phyloP scores from a whole-genome alignment of 1,139 yeast genomes.

The Tardiomyces blankii region DNA sequence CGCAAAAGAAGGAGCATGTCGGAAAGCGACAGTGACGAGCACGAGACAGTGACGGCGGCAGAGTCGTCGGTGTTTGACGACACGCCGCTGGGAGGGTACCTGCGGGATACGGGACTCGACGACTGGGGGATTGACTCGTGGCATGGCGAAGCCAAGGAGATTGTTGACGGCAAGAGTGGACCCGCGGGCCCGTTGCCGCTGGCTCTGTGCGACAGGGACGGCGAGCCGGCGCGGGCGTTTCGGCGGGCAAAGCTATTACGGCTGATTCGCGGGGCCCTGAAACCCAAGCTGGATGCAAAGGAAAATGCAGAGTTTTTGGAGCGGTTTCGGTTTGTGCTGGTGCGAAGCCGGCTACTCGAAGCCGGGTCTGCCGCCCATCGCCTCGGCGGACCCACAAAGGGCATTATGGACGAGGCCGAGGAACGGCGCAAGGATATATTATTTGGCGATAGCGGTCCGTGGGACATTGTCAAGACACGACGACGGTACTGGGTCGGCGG shows the following conservation, averaged over 20 bases:
- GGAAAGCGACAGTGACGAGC: too few species aligned
- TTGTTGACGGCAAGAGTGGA: not conserved
- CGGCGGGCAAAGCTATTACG: slow-evolving; percentile 16
- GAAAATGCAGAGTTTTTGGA: slow-evolving; percentile 31
- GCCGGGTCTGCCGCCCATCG: slow-evolving; percentile 14
- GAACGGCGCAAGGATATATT: slow-evolving; percentile 13
- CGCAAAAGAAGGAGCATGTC: too few species aligned
- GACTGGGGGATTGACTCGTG: slow-evolving; percentile 21
- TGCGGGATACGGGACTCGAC: slow-evolving; percentile 17
- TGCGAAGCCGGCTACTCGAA: slow-evolving; percentile 34
- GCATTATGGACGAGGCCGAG: slow-evolving; percentile 7
- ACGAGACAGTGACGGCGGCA: not conserved
- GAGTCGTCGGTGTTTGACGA: slow-evolving; percentile 16
- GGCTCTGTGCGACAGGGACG: not conserved
- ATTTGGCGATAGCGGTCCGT: slow-evolving; percentile 19
- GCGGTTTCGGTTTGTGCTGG: slow-evolving; percentile 33
- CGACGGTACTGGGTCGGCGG: slow-evolving; percentile 23
- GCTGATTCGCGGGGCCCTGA: slow-evolving; percentile 17
- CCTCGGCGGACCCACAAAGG: slow-evolving; percentile 8
- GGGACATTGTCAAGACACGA: slow-evolving; percentile 16
- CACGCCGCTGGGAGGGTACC: slow-evolving; percentile 23
- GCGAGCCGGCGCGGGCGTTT: slow-evolving; percentile 2
- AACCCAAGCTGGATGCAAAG: slow-evolving; percentile 15
- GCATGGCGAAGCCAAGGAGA: not conserved
- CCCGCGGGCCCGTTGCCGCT: not conserved